Percentiles rank a stretch among this genome's conserved stretches.
These are phyloP conservation scores for Favolaschia claudopus DNA, from an alignment of 768 basidiomycete species.

Conservation along the genomic window DNA sequence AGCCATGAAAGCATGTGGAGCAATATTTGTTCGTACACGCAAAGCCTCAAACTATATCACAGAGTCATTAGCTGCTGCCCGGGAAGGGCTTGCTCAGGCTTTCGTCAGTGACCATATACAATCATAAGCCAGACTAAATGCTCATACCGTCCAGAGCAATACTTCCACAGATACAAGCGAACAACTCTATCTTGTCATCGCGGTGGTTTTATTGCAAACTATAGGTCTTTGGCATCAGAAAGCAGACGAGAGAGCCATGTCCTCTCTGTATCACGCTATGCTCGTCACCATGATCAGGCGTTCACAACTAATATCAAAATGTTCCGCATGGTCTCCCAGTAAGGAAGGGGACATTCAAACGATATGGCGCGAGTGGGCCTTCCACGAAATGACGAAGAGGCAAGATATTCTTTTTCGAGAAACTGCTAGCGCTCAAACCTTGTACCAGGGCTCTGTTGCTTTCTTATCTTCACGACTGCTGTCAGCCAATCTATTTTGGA, in stretches of 20 bases:
- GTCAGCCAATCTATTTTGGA: slow-evolving; percentile 62
- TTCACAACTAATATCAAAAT: slow-evolving; percentile 51
- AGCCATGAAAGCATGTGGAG: slow-evolving; percentile 70
- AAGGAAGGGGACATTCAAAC: too few species aligned
- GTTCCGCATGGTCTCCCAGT: slow-evolving; percentile 50
- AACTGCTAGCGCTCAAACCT: slow-evolving; percentile 17
- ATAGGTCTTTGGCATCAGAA: slow-evolving; percentile 64
- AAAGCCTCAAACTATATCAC: slow-evolving; percentile 57
- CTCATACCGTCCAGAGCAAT: not conserved
- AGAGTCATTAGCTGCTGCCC: slow-evolving; percentile 48
- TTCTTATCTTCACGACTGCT: slow-evolving; percentile 66
- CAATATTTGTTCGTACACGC: slow-evolving; percentile 60
- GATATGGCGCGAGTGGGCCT: slow-evolving; percentile 65
- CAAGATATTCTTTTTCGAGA: slow-evolving; percentile 31
- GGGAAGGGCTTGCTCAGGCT: slow-evolving; percentile 60
- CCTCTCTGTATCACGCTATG: slow-evolving; percentile 65
- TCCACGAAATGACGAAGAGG: slow-evolving; percentile 66
- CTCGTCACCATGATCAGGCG: slow-evolving; percentile 64
- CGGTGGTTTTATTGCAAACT: slow-evolving; percentile 61
- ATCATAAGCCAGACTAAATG: slow-evolving; percentile 22
- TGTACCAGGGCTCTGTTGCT: slow-evolving; percentile 51
- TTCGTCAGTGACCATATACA: slow-evolving; percentile 51
- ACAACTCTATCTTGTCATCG: slow-evolving; percentile 52
- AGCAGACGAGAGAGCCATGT: slow-evolving; percentile 15
- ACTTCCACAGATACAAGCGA: slow-evolving; percentile 22